Evolutionary conservation across 805 yeast species (phyloP), one percentile per base, ranked within the genome.

Genomic region (Kazachstania taianensis): DNA sequence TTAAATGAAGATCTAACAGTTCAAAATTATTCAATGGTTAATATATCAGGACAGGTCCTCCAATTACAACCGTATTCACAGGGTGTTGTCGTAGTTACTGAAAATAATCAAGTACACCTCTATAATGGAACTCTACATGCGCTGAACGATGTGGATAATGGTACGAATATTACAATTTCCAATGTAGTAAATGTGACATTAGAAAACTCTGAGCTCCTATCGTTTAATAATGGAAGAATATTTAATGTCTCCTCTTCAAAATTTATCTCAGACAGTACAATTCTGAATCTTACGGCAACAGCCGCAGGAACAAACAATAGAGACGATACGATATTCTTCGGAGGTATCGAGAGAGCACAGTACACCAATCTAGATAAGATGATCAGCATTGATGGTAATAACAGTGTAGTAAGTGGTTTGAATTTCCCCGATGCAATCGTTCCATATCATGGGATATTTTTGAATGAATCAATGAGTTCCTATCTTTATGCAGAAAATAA

Each of bases 71-170:
- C 33, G 5, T 50, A 42, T 28, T 42, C 51, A 2, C 50, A 54
- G 17, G 69, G 69, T 23, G 66, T 74, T 2, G 38, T 70, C 12
- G 28, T 55, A 7, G 42, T 46, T 17, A 25, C 38, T 4, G 33
- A 36, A 13, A 26, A 37, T 3, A 35, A 48, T 7, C 37, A 41
- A 24, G 35, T 46, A 7, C 29, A 50, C 1, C 31, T 43, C 7
- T 56, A 38, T 29, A 46, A 59, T 33, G 57, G 53, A 5, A 37
- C 52, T 5, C 48, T 49, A 25, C 19, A 31, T 10, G 9, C 9
- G 12, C 3, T 26, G 17, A 14, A 26, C 29, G 15, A 9, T n/a
- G 12, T 19, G 12, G 27, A 31, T 22, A 22, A 20, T 14, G 23
- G 14, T 18, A 10, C n/a, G n/a, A n/a, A n/a, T n/a, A n/a, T n/a